Evolutionary conservation across 805 yeast genomes (phyloP).

Genomic region (Candida ovalis): DNA sequence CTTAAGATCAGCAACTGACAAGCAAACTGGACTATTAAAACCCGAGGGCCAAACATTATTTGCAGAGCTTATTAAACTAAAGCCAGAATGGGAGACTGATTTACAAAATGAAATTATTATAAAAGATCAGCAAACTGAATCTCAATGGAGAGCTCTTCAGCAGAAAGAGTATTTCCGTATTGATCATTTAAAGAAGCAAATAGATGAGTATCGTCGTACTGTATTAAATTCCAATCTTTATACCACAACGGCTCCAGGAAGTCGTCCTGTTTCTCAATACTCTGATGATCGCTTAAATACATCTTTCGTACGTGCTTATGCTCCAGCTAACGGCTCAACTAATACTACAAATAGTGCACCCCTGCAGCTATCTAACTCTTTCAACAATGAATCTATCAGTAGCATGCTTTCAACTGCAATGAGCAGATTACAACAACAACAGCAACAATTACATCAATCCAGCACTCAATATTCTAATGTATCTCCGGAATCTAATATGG

Average conservation of each 20-base stretch:
- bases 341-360: conserved; percentile 9
- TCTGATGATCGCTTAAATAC: conserved; percentile 30
- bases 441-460: conserved; percentile 9
- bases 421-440: conserved; percentile 20
- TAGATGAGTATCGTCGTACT: conserved; percentile 13
- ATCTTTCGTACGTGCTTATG: conserved; percentile 17
- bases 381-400: conserved; percentile 15
- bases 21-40: conserved; percentile 27
- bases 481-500: conserved; percentile 16
- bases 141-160: conserved; percentile 38
- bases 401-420: conserved; percentile 17
- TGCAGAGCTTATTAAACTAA: conserved; percentile 19
- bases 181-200: conserved; percentile 22
- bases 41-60: conserved; percentile 26
- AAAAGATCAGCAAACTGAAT: conserved; percentile 33
- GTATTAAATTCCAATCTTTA: background rate
- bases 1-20: conserved; percentile 21
- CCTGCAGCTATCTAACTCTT: background rate
- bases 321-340: background rate
- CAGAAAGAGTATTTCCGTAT: conserved; percentile 33
- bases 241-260: conserved; percentile 2
- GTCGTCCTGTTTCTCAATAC: conserved; percentile 13
- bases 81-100: conserved; percentile 31
- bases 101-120: conserved; percentile 26
- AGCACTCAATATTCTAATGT: background rate